These are phyloP conservation scores for Clausena lansium DNA, from an alignment of 345 rosid species.

Conservation along the genomic window DNA sequence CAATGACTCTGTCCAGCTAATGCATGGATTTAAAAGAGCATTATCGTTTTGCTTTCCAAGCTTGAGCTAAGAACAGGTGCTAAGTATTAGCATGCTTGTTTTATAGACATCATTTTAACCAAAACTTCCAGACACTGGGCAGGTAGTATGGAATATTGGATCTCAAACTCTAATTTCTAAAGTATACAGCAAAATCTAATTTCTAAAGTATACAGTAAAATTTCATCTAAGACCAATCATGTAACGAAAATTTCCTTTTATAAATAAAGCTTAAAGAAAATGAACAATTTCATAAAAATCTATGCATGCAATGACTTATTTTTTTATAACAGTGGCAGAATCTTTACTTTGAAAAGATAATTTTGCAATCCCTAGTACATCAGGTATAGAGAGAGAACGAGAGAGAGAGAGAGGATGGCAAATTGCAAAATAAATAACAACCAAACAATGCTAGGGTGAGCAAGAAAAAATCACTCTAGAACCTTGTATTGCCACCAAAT, in stretches of 20 bases:
- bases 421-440: neutral
- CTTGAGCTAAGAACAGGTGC: neutral
- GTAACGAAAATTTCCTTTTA: neutral
- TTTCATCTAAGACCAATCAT: neutral
- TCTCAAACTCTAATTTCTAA: conserved; percentile 1
- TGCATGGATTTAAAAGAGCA: neutral
- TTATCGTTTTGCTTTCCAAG: neutral
- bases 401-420: neutral
- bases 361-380: neutral
- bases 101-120: neutral
- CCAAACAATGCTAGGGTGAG: neutral
- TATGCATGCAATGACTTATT: neutral
- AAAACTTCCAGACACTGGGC: neutral
- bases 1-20: neutral
- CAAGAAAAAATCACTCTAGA: conserved; percentile 2
- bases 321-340: neutral
- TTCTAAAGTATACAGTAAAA: too few relatives aligned
- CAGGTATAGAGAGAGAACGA: neutral
- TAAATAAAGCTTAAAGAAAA: neutral
- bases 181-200: neutral
- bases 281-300: neutral
- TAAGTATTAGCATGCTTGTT: neutral
- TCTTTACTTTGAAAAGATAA: neutral
- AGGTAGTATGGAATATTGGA: neutral
- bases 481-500: conserved; percentile 97